Evolutionary conservation across 768 basidiomycete species (phyloP).

Genomic region (Collybia sordida): DNA sequence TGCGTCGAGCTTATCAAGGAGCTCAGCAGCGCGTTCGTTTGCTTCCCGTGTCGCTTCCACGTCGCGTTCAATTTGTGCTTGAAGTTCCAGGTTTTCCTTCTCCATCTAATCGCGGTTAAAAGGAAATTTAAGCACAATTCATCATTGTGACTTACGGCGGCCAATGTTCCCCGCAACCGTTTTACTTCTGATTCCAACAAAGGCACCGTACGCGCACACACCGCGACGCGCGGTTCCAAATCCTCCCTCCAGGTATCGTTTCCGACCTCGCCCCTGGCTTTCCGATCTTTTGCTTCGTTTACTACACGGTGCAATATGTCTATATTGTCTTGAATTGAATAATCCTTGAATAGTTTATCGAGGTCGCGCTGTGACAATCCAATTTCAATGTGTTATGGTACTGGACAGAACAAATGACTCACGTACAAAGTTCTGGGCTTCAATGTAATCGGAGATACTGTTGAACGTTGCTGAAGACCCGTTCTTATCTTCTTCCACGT

Average conservation of each 20-base stretch:
- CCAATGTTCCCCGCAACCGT: constrained; percentile 36
- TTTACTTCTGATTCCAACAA: constrained; percentile 45
- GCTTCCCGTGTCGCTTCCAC: constrained; percentile 42
- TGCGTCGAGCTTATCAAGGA: constrained; percentile 54
- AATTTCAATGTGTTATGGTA: neutral
- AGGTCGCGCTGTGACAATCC: constrained; percentile 50
- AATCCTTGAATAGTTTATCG: constrained; percentile 68
- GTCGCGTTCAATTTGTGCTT: constrained; percentile 49
- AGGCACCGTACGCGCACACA: constrained; percentile 63
- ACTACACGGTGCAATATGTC: constrained; percentile 71
- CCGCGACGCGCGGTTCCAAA: constrained; percentile 61
- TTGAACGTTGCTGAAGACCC: constrained; percentile 61
- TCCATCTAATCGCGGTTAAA: constrained; percentile 47
- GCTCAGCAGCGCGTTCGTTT: constrained; percentile 41
- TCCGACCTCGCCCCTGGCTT: constrained; percentile 43
- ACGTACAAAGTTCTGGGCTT: constrained; percentile 55
- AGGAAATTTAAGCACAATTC: neutral
- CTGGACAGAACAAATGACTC: constrained; percentile 13
- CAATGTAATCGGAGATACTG: constrained; percentile 70
- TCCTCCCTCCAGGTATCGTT: constrained; percentile 67
- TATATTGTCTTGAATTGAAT: constrained; percentile 66
- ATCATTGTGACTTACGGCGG: constrained; percentile 30
- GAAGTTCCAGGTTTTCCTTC: constrained; percentile 48
- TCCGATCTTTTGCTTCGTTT: constrained; percentile 61
- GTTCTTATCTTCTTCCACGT: constrained; percentile 65